Base-by-base conservation (phyloP, 164 flowering plant species). In the Nelumbo lutea region DNA sequence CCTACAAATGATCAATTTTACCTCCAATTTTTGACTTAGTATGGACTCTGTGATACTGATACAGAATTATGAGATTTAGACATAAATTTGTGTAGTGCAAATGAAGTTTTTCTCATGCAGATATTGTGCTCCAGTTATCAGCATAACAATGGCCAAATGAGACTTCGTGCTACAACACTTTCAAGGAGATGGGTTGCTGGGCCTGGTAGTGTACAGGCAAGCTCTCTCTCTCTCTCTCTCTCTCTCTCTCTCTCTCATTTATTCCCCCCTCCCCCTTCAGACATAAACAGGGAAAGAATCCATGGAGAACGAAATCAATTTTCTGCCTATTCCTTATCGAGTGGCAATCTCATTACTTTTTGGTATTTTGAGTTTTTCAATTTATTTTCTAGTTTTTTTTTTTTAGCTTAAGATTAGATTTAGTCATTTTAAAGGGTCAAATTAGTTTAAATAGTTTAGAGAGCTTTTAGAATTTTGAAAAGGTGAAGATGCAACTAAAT, bases 131-230 rank as follows among this genome's bases (percentile, higher is more conserved):
- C 70, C 88, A 92, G 99, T 79, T 95, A 92, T 81, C 99, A 95
- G 78, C 92, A 95, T 73, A 71, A 60, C 62, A 81, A 78, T 80
- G 99, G 99, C 67, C 87, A 87, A 80, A 95, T 89, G 94, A 88
- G 98, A 80, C 82, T 92, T 72, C 98, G 98, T 64, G 87, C 82
- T 41, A 88, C 99, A 50, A 92, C 98, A 62, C 84, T 95, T 73
- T 90, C 97, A 56, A 84, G 98, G 82, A 90, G 98, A 86, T 95
- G 95, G 97, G 90, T 95, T 71, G 84, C 93, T 75, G 99, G 99
- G 72, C 86, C 91, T 65, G 97, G 91, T 67, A 84, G 88, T 75
- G 71, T 83, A 72, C 94, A 90, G 88, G 97, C 73, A 76, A 75
- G 82, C 14, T 45, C 53, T 13, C 50, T n/a, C 50, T 72, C 27